These are phyloP conservation scores for Yarrowia keelungensis DNA, from an alignment of 805 yeast genomes.

Conservation along the genomic window DNA sequence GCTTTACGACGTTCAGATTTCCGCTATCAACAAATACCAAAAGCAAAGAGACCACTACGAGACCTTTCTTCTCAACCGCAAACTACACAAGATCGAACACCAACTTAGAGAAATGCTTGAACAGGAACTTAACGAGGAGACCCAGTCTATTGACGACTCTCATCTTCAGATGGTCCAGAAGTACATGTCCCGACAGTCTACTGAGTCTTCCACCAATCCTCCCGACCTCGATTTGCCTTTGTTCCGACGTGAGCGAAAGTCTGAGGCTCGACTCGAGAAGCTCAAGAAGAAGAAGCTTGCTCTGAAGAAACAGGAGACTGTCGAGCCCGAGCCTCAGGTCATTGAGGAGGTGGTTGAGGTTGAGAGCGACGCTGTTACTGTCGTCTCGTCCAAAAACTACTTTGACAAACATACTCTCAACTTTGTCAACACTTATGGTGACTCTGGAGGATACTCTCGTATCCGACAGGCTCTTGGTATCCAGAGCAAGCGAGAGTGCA, in stretches of 20 bases:
- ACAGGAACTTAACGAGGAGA: conserved; percentile 19
- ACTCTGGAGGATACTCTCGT: conserved; percentile 18
- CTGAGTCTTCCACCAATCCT: not conserved
- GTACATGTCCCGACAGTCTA: conserved; percentile 6
- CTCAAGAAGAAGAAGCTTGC: conserved; percentile 8
- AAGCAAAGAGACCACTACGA: conserved; percentile 16
- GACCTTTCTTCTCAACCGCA: conserved; percentile 14
- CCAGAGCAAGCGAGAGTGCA: conserved; percentile 12
- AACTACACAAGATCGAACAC: conserved; percentile 5
- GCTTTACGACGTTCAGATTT: not conserved
- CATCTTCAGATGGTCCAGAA: conserved; percentile 7
- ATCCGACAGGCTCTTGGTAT: conserved; percentile 24
- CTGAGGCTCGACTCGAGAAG: conserved; percentile 9
- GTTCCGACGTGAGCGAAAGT: conserved; percentile 6
- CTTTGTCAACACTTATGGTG: conserved; percentile 32
- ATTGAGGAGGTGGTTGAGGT: not conserved
- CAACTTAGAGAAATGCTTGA: conserved; percentile 11
- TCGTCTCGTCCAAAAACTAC: not conserved
- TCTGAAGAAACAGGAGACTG: not conserved
- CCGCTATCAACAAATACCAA: not conserved
- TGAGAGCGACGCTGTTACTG: not conserved
- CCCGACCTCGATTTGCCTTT: not conserved
- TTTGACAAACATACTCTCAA: conserved; percentile 26
- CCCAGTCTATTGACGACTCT: conserved; percentile 11
- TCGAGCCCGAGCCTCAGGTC: not conserved